These are phyloP conservation scores for Ceratocystis harringtonii DNA, from an alignment of 2,329 filamentous ascomycete genomes.

Conservation along the genomic window DNA sequence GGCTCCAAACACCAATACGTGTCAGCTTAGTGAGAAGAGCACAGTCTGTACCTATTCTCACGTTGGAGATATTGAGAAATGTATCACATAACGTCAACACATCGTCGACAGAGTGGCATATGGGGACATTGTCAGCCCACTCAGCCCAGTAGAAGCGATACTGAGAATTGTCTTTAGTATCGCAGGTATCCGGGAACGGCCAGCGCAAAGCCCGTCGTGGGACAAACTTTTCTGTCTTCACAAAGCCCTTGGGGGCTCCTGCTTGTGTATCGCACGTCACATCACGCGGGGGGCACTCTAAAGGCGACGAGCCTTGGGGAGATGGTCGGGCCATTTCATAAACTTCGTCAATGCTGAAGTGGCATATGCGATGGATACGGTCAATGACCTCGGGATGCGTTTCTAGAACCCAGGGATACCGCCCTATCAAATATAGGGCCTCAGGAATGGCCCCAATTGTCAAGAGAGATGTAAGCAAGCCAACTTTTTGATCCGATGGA, in stretches of 20 bases:
- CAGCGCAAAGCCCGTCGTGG: conserved; percentile 61
- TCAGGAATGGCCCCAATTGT: conserved; percentile 88
- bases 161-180: conserved; percentile 58
- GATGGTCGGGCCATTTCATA: conserved; percentile 24
- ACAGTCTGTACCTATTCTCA: conserved; percentile 77
- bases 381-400: conserved; percentile 67
- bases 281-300: conserved; percentile 9
- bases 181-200: conserved; percentile 66
- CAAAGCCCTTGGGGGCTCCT: conserved; percentile 51
- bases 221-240: conserved; percentile 44
- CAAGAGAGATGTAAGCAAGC: conserved; percentile 68
- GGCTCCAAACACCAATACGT: conserved; percentile 66
- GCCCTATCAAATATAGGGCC: conserved; percentile 77
- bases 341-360: conserved; percentile 68
- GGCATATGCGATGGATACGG: conserved; percentile 68
- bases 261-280: conserved; percentile 45
- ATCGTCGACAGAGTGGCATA: conserved; percentile 83
- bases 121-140: conserved; percentile 82
- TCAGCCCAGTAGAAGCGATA: conserved; percentile 97
- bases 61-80: conserved; percentile 69
- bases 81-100: conserved; percentile 76
- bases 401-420: conserved; percentile 84
- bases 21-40: conserved; percentile 65
- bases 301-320: neutral
- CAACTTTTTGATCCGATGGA: conserved; percentile 74